These are phyloP conservation scores for Saussurea involucrata DNA, from an alignment of 129 eudicot species.

Conservation along the genomic window DNA sequence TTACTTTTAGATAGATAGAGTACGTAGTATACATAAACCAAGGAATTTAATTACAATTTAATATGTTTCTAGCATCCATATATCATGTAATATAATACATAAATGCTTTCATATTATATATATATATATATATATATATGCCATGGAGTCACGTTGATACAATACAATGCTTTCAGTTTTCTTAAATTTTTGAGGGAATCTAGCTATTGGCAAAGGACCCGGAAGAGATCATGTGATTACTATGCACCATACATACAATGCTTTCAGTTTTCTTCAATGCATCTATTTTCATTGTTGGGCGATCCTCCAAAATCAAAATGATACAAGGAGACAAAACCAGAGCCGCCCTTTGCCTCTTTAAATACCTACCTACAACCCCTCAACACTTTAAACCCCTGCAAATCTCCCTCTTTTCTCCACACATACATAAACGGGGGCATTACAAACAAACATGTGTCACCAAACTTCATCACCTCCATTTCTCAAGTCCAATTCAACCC, in stretches of 20 bases:
- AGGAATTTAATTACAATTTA: neutral
- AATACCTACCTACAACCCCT: constrained; percentile 31
- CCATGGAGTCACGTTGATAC: too few species aligned
- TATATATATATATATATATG: neutral
- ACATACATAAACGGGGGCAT: neutral
- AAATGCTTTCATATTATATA: neutral
- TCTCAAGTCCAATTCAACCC: constrained; percentile 29
- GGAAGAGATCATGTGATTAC: too few species aligned
- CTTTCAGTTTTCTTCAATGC: too few species aligned
- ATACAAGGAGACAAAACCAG: constrained; percentile 13
- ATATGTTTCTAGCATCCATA: neutral
- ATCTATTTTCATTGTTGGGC: too few species aligned
- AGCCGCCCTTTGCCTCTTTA: constrained; percentile 24
- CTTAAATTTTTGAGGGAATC: too few species aligned
- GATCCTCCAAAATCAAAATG: too few species aligned
- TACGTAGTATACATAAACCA: neutral
- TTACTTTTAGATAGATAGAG: neutral
- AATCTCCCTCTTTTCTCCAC: constrained; percentile 27
- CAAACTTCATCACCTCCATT: constrained; percentile 34
- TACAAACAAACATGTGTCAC: constrained; percentile 42
- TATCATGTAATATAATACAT: neutral
- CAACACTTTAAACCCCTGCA: constrained; percentile 27
- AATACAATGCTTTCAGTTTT: too few species aligned
- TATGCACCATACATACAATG: too few species aligned
- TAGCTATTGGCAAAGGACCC: too few species aligned